phyloP scores from a whole-genome alignment of 2,329 filamentous ascomycete species.

The Sporothrix brasiliensis region DNA sequence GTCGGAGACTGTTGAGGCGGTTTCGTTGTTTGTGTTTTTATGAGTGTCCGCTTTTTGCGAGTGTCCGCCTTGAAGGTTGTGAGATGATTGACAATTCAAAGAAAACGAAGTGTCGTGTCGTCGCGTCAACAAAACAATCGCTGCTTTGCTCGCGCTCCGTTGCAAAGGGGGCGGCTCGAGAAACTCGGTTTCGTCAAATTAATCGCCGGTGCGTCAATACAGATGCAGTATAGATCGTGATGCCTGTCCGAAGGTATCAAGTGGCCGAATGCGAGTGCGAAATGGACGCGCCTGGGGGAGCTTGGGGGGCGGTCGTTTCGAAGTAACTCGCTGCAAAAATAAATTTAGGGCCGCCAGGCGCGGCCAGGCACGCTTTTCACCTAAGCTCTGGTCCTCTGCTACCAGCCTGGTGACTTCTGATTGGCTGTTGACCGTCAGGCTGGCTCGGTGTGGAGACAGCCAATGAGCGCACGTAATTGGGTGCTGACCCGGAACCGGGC shows the following conservation, averaged over 20 bases:
- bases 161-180: not conserved
- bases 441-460: conserved; percentile 27
- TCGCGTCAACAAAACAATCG: conserved; percentile 22
- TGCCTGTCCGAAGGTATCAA: not conserved
- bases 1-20: not conserved
- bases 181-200: not conserved
- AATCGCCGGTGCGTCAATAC: not conserved
- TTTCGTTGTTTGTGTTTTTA: not conserved
- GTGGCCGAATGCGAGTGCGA: not conserved
- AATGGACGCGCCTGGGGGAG: conserved; percentile 4
- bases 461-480: conserved; percentile 37
- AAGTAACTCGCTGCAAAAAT: conserved; percentile 20
- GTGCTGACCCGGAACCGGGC: conserved; percentile 35
- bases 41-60: not conserved
- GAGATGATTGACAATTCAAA: conserved; percentile 3
- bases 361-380: conserved; percentile 13
- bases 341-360: conserved; percentile 12
- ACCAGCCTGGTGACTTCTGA: conserved; percentile 35
- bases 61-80: too few relatives aligned
- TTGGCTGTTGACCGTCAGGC: conserved; percentile 32
- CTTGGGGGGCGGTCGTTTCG: not conserved
- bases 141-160: not conserved
- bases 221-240: conserved; percentile 6
- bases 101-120: not conserved
- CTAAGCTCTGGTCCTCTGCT: not conserved